Conservation (phyloP, 2,329 filamentous ascomycete genomes). For the Zymoseptoria tritici region DNA sequence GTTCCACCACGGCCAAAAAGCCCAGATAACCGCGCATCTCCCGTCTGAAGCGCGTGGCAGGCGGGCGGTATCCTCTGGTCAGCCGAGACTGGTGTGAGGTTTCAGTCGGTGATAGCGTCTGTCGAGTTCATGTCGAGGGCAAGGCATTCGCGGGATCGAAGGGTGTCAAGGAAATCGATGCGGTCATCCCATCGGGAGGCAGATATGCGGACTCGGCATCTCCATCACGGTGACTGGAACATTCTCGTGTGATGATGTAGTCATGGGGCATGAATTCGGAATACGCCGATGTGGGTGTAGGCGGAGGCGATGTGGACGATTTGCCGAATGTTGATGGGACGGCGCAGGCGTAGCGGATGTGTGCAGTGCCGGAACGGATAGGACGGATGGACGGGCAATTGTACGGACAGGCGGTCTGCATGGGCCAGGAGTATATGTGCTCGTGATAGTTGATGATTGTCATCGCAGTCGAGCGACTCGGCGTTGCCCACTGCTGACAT, state of each 20-base stretch:
- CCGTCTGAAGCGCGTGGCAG: too few species aligned
- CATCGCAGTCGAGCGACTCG: not conserved
- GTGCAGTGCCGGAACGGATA: not conserved
- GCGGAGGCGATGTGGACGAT: not conserved
- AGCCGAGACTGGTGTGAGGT: not conserved
- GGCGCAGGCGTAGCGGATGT: not conserved
- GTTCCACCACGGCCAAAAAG: not conserved
- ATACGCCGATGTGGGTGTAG: not conserved
- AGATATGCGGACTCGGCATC: not conserved
- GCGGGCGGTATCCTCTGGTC: not conserved
- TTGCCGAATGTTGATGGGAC: not conserved
- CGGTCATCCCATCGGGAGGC: not conserved
- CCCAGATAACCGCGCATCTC: too few species aligned
- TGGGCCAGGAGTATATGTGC: not conserved
- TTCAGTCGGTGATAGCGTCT: not conserved
- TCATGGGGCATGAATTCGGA: not conserved
- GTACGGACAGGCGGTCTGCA: not conserved
- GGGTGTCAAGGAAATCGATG: not conserved
- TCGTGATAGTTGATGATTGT: not conserved
- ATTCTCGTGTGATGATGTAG: not conserved
- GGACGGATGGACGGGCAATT: not conserved
- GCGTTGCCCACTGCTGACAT: constrained; percentile 56
- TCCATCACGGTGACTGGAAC: not conserved
- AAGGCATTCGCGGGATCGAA: not conserved
- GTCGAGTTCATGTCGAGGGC: not conserved